Evolutionary conservation across 176 grass and related monocot genomes (phyloP).

Genomic region (Otatea glauca): DNA sequence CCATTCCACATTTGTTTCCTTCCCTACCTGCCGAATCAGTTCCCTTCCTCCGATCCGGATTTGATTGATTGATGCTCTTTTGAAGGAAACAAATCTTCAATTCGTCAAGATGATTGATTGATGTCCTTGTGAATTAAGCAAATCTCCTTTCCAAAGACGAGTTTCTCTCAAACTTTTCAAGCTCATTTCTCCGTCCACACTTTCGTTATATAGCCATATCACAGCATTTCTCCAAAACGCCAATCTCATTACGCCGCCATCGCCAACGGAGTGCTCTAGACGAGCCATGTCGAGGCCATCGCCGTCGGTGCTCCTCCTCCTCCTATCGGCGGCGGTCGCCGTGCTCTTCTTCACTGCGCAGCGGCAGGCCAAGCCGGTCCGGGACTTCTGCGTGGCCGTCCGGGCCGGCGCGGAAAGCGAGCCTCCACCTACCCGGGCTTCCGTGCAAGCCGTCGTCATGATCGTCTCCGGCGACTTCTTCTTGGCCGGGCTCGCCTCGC

Average conservation of each 20-base stretch:
- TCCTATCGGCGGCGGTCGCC: not conserved
- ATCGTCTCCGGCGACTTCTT: conserved; percentile 85
- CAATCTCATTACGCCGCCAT: not conserved
- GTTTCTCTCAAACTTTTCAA: too few relatives aligned
- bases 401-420: not conserved
- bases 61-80: too few relatives aligned
- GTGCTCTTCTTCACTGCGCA: conserved; percentile 18
- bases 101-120: too few relatives aligned
- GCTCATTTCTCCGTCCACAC: conserved; percentile 9
- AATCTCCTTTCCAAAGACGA: too few relatives aligned
- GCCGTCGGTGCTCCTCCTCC: not conserved
- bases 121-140: too few relatives aligned
- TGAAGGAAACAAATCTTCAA: too few relatives aligned
- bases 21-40: too few relatives aligned
- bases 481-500: conserved; percentile 51
- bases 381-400: conserved; percentile 86
- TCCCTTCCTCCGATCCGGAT: too few relatives aligned
- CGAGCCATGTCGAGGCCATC: conserved; percentile 2
- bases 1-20: too few relatives aligned
- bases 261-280: not conserved
- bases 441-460: conserved; percentile 57
- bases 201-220: conserved; percentile 20
- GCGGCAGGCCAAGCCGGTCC: conserved; percentile 58
- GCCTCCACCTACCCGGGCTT: conserved; percentile 36
- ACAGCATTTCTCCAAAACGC: not conserved